Percentiles rank a stretch among this genome's conserved stretches.
Conservation (phyloP, 306 rosid species). For the barrel medic (Medicago truncatula) region MtrunA17r5.0-ANR NC_053049.1:40204001-40204500, state of each 20-base stretch:
- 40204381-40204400: slow-evolving; percentile 81
- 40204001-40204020: slow-evolving; percentile 69
- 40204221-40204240: slow-evolving; percentile 17
- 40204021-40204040: slow-evolving; percentile 56
- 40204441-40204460: slow-evolving; percentile 88
- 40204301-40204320: slow-evolving; percentile 52
- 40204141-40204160: slow-evolving; percentile 37
- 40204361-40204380: slow-evolving; percentile 80
- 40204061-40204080: background rate
- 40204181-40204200: slow-evolving; percentile 1
- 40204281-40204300: slow-evolving; percentile 36
- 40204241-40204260: background rate
- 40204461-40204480: slow-evolving; percentile 65
- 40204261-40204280: slow-evolving; percentile 38
- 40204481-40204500: slow-evolving; percentile 67
- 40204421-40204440: slow-evolving; percentile 58
- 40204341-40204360: slow-evolving; percentile 70
- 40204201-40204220: background rate
- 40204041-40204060: background rate
- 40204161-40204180: slow-evolving; percentile 41
- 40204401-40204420: slow-evolving; percentile 83
- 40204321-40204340: slow-evolving; percentile 51
- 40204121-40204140: slow-evolving; percentile 42
- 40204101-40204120: slow-evolving; percentile 42
- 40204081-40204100: slow-evolving; percentile 28